Conservation (phyloP, 2,329 filamentous ascomycete species). For the Pyrenochaeta sp. region DNA sequence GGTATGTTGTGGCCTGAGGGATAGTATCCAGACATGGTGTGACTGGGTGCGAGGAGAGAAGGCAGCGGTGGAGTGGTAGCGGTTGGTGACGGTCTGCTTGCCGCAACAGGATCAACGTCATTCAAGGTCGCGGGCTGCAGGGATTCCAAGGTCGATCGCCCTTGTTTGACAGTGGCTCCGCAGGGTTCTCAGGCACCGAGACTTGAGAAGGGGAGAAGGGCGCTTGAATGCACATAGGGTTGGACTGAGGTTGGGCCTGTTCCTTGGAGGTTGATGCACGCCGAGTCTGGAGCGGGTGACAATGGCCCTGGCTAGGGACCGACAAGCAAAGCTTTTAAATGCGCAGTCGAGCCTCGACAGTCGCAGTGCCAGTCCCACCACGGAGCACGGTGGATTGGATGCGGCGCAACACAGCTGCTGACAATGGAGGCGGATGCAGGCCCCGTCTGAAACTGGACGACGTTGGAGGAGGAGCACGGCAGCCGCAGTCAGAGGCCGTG, state of each 20-base stretch:
- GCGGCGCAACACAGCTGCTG: constrained; percentile 34
- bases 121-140: constrained; percentile 43
- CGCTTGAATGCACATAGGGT: constrained; percentile 21
- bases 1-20: constrained; percentile 41
- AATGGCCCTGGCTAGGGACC: constrained; percentile 45
- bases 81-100: constrained; percentile 36
- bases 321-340: constrained; percentile 44
- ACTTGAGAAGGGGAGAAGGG: constrained; percentile 24
- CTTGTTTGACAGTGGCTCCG: constrained; percentile 38
- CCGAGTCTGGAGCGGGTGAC: constrained; percentile 37
- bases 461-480: constrained; percentile 44
- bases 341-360: constrained; percentile 34
- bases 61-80: constrained; percentile 28
- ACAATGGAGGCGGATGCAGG: constrained; percentile 39
- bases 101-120: constrained; percentile 49
- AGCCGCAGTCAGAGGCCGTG: constrained; percentile 41
- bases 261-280: constrained; percentile 34
- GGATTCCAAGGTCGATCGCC: constrained; percentile 46
- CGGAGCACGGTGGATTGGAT: constrained; percentile 33
- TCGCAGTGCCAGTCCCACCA: constrained; percentile 25
- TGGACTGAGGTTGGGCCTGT: constrained; percentile 28
- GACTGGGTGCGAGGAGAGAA: constrained; percentile 16
- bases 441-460: constrained; percentile 45
- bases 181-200: constrained; percentile 38
- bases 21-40: constrained; percentile 51